Evolutionary conservation across 768 basidiomycete species (phyloP), one percentile per base, ranked within the genome.

Genomic region (Termitomyces heimii): DNA sequence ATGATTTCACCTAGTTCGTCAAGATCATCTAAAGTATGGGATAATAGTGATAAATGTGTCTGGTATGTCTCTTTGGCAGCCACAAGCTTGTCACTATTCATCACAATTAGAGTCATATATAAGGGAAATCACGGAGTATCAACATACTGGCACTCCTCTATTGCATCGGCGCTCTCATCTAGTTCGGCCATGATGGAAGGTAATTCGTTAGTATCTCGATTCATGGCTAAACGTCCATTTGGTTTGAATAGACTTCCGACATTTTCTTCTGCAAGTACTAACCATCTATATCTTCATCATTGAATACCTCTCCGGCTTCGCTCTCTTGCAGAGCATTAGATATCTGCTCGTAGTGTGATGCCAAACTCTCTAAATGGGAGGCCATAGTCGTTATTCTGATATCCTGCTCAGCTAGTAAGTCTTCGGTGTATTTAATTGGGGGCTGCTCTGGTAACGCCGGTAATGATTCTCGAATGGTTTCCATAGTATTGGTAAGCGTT

Each of bases 1-100:
- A 93, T 90, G 52, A 91, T 88, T 20, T 87, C 84, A 1, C 85
- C 91, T 4, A 93, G 77, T 62, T 87, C 84, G 47, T 92, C 89
- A 20, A 93, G 75, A 63, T 89, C 82, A 50, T 83, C 78, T 29
- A 93, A 69, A 14, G 76, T 78, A 34, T 63, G 70, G 14, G 71
- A 66, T 22, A 86, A 79, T 40, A 76, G 73, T 20, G 79, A 75
- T 9, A 90, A 62, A 60, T 80, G 78, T 53, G 75, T 73, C 59
- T 77, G 75, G 12, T 75, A 73, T 5, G 67, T 63, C 14, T 71
- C 70, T 60, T 81, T 82, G 4, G 74, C 72, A 16, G 73, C 64
- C 10, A 71, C 59, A 26, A 92, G 68, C 39, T 79, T 71, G 51
- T 81, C 75, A 58, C 91, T 90, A 55, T 35, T 32, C 12, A 31